phyloP scores from a whole-genome alignment of 805 yeast species.

The Wickerhamomyces xylosicus region DNA sequence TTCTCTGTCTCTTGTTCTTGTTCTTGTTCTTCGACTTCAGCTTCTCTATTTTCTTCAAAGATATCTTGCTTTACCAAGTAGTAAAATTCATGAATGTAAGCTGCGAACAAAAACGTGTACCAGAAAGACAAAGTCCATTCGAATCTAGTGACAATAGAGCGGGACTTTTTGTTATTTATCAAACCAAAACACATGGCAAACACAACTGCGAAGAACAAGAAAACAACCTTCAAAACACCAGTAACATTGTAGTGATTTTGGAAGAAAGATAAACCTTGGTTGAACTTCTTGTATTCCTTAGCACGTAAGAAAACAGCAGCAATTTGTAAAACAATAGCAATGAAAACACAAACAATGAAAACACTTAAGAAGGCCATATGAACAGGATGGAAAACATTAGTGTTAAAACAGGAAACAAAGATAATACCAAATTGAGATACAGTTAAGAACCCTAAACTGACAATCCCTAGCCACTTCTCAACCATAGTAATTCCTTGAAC shows the following conservation, averaged over 20 bases:
- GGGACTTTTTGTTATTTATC: constrained; percentile 16
- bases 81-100: not conserved
- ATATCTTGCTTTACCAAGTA: not conserved
- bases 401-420: constrained; percentile 65
- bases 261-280: constrained; percentile 38
- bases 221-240: constrained; percentile 37
- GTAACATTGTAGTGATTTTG: not conserved
- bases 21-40: too few species aligned
- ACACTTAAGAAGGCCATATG: constrained; percentile 63
- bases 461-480: constrained; percentile 26
- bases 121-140: constrained; percentile 88
- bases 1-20: too few species aligned
- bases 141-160: constrained; percentile 27
- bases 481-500: constrained; percentile 18
- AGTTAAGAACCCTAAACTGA: constrained; percentile 32
- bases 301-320: not conserved
- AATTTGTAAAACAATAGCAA: not conserved
- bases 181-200: constrained; percentile 65
- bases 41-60: too few species aligned
- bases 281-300: constrained; percentile 19
- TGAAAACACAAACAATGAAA: constrained; percentile 57
- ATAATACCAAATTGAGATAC: constrained; percentile 67
- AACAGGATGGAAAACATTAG: constrained; percentile 40
- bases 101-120: constrained; percentile 50
- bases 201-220: constrained; percentile 57